Base-by-base conservation (phyloP, 2,329 filamentous ascomycete species). In the Diaporthe longicolla region DNA sequence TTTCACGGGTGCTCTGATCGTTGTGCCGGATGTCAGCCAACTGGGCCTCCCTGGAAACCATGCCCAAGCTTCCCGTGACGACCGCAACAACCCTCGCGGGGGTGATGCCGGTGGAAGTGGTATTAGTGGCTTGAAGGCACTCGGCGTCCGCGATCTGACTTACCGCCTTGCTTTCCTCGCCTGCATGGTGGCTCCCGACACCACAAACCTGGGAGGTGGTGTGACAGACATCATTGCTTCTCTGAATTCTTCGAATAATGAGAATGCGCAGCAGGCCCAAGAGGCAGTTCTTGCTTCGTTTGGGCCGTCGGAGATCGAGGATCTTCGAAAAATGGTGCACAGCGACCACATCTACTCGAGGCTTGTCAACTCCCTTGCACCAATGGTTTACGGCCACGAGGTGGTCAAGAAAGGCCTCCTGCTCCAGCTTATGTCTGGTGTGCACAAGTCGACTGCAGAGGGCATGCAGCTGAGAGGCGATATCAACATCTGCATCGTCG, bases 401-500 rank as follows among this genome's bases (percentile, higher is more conserved):
- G 95, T 98, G 73, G 96, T 99, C 80, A 99, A 99, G 86, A 99
- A 99, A 84, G 97, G 97, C 40, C 87, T 99, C 32, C 89, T 99
- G 10, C 88, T 99, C 55, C 97, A 99, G 83, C 88, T 99, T 61
- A 95, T 99, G 90, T 94, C 95, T n/a, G 97, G 97, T 86, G 94
- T 99, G 2, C 92, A 92, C 84, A 99, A 99, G 83, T 90, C 90
- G 29, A 99, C 97, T 0, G 90, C 95, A 0, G 97, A 99, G 84
- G 96, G 95, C 76, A 98, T 99, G 95, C 92, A 95, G 76, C 89
- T 99, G 57, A 92, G 97, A 89, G 97, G 97, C 78, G 97, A 99
- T 81, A 95, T 99, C 87, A 99, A 99, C 85, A 97, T 99, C 76
- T 99, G 97, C 84, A 94, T 99, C 78, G 97, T 99, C 74, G 97